Evolutionary conservation across 208 protist genomes (phyloP).

Genomic region (Phytomonas serpens): DNA sequence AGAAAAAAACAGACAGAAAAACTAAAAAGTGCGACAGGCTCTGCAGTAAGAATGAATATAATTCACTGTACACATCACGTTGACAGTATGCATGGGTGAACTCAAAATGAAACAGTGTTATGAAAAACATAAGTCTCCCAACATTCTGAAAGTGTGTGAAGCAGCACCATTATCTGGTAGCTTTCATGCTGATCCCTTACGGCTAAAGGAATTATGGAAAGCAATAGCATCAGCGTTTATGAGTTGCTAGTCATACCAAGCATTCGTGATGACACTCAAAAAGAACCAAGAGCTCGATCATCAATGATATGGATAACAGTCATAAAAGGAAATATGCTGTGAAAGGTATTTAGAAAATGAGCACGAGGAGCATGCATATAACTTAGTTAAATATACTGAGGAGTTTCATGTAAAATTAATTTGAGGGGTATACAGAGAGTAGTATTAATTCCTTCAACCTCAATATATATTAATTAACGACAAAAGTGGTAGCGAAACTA

Average conservation of each 20-base stretch:
- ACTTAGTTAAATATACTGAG: background rate
- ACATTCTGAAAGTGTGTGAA: background rate
- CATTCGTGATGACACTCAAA: background rate
- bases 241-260: background rate
- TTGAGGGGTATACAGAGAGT: background rate
- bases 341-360: background rate
- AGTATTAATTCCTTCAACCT: background rate
- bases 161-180: background rate
- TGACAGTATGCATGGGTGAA: background rate
- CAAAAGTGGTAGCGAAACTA: background rate
- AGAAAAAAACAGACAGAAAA: conserved; percentile 1
- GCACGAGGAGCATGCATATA: background rate
- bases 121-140: background rate
- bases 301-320: background rate
- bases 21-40: conserved; percentile 6
- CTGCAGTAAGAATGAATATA: background rate
- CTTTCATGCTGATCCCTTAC: background rate
- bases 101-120: background rate
- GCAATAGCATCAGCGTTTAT: background rate
- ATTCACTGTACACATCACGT: background rate
- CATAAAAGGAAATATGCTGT: background rate
- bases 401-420: background rate
- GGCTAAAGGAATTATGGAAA: background rate
- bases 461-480: background rate
- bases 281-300: background rate